Percentiles rank a stretch among this genome's conserved stretches.
Evolutionary conservation across 805 yeast species (phyloP).

Genomic region (Cephaloascus fragrans): DNA sequence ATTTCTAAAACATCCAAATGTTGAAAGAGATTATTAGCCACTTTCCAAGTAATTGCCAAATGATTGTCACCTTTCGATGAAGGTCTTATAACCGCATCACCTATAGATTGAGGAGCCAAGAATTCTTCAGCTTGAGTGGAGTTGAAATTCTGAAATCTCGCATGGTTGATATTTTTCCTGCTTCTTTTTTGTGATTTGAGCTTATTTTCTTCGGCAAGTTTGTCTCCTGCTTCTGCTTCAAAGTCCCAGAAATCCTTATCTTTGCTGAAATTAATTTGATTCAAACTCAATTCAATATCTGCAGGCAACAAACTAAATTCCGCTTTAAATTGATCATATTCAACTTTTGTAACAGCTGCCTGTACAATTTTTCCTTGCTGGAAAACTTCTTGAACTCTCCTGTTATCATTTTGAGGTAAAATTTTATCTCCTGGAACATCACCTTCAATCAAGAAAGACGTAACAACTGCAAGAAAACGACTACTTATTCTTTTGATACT

Average conservation of each 20-base stretch:
- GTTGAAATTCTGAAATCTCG: slow-evolving; percentile 76
- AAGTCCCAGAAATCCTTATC: slow-evolving; percentile 73
- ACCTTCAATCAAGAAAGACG: slow-evolving; percentile 61
- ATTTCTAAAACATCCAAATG: slow-evolving; percentile 81
- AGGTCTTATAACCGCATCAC: slow-evolving; percentile 91
- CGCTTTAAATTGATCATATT: slow-evolving; percentile 67
- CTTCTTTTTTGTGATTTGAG: slow-evolving; percentile 60
- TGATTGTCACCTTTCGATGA: slow-evolving; percentile 85
- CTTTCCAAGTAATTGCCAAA: slow-evolving; percentile 93
- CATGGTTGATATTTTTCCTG: slow-evolving; percentile 81
- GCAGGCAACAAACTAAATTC: slow-evolving; percentile 61
- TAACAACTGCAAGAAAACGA: slow-evolving; percentile 23
- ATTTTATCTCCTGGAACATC: slow-evolving; percentile 36
- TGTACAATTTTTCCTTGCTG: slow-evolving; percentile 75
- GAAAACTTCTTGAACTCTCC: slow-evolving; percentile 35
- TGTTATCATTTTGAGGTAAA: slow-evolving; percentile 32
- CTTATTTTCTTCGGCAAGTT: slow-evolving; percentile 43
- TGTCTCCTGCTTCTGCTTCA: slow-evolving; percentile 62
- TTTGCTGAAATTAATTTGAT: slow-evolving; percentile 34
- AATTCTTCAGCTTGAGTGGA: slow-evolving; percentile 87
- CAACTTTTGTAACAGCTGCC: slow-evolving; percentile 64
- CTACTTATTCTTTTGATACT: slow-evolving; percentile 53
- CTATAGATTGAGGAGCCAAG: slow-evolving; percentile 80
- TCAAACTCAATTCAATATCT: slow-evolving; percentile 48
- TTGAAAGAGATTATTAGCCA: slow-evolving; percentile 82